Base-by-base conservation (phyloP, 805 yeast species). In the Pichia manshurica region DNA sequence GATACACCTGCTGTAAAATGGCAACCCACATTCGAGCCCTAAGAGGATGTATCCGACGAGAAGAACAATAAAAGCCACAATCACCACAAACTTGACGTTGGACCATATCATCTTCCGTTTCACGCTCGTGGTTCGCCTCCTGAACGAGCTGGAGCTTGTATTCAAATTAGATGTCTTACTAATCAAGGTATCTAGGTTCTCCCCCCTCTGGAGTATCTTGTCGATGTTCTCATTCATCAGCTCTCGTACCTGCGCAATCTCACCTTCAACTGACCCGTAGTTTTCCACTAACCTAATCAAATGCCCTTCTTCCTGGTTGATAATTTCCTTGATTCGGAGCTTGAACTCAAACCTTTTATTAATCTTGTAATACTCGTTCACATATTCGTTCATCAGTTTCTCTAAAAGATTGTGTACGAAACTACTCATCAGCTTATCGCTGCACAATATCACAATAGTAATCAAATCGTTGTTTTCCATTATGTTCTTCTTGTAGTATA, bases 81-180 rank as follows among this genome's bases (percentile, higher is more conserved):
- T 44, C 1, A 67, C 58, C 51, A 71, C 61, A 50, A 76, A 72
- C 51, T 68, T 76, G 47, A 75, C 66, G 47, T 77, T 81, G 43
- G 76, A 72, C 75, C 83, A 75, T 90, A 95, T 84, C 77, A 86
- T 72, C 50, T 72, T 74, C 34, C 86, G 69, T 55, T 78, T 79
- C 32, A 86, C 74, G 45, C 74, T 70, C 21, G 74, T 77, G 1
- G 95, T 83, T 50, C 79, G 74, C 53, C 82, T 78, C 54, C 87
- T 80, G 62, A 87, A 87, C 23, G 82, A 74, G 65, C 71, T 75
- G 8, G 93, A 78, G 32, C 79, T 77, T 35, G 77, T 73, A 54
- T 81, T 85, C 63, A 87, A 73, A 45, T 80, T 72, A 52, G 84
- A 83, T 1, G 96, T 88, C 62, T 87, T 87, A 62, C 82, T 86